Percentiles rank a stretch among this genome's conserved stretches.
These are phyloP conservation scores for Spinacia oleracea DNA, from an alignment of 179 eudicot genomes.

Conservation along the genomic window DNA sequence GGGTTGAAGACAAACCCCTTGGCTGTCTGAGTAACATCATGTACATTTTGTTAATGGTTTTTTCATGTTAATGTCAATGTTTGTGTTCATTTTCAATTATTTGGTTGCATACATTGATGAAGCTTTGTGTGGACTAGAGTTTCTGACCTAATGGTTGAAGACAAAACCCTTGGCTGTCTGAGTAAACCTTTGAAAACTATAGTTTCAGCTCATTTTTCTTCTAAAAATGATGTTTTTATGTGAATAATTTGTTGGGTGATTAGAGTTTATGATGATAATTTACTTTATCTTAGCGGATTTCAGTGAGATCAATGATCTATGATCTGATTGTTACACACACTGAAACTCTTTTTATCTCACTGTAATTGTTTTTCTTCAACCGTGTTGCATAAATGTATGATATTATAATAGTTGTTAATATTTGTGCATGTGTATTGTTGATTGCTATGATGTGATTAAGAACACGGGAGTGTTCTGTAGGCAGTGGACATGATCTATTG, in stretches of 20 bases:
- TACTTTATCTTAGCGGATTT: conserved; percentile 80
- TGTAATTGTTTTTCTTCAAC: too few species aligned
- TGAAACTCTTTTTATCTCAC: conserved; percentile 52
- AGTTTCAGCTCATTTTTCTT: too few species aligned
- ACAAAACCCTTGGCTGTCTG: background rate
- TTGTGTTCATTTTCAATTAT: background rate
- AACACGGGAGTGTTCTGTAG: background rate
- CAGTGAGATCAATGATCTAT: conserved; percentile 64
- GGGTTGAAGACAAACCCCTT: background rate
- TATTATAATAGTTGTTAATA: background rate
- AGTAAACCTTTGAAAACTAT: too few species aligned
- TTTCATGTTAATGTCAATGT: background rate
- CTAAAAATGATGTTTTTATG: too few species aligned
- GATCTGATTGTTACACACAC: conserved; percentile 93
- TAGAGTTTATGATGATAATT: conserved; percentile 59
- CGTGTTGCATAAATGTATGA: too few species aligned
- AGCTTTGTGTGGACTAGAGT: background rate
- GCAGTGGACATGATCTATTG: background rate
- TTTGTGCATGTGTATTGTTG: background rate
- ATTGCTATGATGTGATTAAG: conserved; percentile 48
- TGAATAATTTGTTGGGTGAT: background rate
- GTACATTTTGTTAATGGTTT: too few species aligned
- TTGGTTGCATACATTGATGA: background rate
- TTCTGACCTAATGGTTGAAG: background rate
- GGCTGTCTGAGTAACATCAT: conserved; percentile 1